Base-by-base conservation (phyloP, 2,329 filamentous ascomycete genomes). In the Beauveria asiatica region DNA sequence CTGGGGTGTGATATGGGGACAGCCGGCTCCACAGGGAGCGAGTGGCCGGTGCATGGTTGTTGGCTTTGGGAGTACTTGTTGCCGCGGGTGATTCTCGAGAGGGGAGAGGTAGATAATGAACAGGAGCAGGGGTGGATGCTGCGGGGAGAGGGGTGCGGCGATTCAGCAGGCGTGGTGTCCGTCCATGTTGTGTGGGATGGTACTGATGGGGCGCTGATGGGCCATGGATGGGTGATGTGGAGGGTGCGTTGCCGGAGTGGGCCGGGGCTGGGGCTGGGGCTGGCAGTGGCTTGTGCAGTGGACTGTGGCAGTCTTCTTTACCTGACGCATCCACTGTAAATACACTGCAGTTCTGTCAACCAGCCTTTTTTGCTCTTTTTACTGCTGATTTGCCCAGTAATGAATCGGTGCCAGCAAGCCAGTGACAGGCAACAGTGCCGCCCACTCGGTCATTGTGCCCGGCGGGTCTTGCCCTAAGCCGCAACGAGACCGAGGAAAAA, bases 241-340 rank as follows among this genome's bases (percentile, higher is more conserved):
- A 57, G 55, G 55, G 55, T 37, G 55, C 41, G 55, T 50, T 49
- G 44, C 55, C 55, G 55, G 55, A 57, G 55, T 57, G 55, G 55
- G 45, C 55, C 55, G 55, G 55, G 54, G 54, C 54, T 57, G 54
- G 54, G 54, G 44, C 44, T 57, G 54, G 52, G 33, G 52, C 39
- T 54, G 52, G 53, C 53, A 37, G 44, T 48, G 44, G 54, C 41
- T 44, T 42, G 49, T 48, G 23, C 17, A 13, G 25, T 33, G 48
- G 41, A 39, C 19, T 13, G 33, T 37, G 33, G 33, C 33, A 13
- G 33, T 37, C 33, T 37, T 37, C 33, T 37, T 37, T 16, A 7
- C 39, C 39, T 45, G 21, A 25, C 46, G 46, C 46, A 49, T 30
- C 46, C 46, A 49, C 46, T 25, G 44, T 25, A 46, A 23, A 13